phyloP scores from a whole-genome alignment of 768 basidiomycete species.

The Calocybe cyanea region DNA sequence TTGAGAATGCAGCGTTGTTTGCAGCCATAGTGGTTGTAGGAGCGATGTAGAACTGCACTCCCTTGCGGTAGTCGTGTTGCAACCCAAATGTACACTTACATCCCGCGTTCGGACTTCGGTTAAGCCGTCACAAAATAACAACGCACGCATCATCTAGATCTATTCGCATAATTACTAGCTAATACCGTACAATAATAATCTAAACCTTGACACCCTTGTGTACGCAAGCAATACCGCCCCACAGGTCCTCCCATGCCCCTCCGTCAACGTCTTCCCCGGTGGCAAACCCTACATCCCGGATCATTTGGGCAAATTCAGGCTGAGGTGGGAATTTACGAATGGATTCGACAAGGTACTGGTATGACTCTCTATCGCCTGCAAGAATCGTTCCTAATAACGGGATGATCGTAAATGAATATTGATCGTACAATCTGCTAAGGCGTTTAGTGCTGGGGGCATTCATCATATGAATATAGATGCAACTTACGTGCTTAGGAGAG shows the following conservation, averaged over 20 bases:
- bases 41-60: slow-evolving; percentile 1
- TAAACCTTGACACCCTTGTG: slow-evolving; percentile 83
- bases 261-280: slow-evolving; percentile 71
- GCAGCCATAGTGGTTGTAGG: slow-evolving; percentile 29
- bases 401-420: slow-evolving; percentile 94
- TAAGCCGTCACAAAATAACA: not conserved
- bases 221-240: slow-evolving; percentile 85
- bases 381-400: slow-evolving; percentile 94
- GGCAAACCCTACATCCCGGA: slow-evolving; percentile 77
- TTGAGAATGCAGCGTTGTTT: slow-evolving; percentile 34
- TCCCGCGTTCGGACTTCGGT: slow-evolving; percentile 13
- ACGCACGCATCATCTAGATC: not conserved
- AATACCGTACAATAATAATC: slow-evolving; percentile 7
- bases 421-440: slow-evolving; percentile 73
- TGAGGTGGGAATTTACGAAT: slow-evolving; percentile 93
- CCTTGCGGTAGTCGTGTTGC: slow-evolving; percentile 7
- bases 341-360: slow-evolving; percentile 97
- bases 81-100: not conserved
- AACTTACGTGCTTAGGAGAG: slow-evolving; percentile 79
- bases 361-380: slow-evolving; percentile 91
- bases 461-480: not conserved
- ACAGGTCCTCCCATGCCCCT: slow-evolving; percentile 82
- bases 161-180: too few species aligned
- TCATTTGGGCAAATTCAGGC: slow-evolving; percentile 85
- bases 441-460: not conserved